These are phyloP conservation scores for Thielaviopsis ethacetica DNA, from an alignment of 2,329 filamentous ascomycete genomes.

Conservation along the genomic window DNA sequence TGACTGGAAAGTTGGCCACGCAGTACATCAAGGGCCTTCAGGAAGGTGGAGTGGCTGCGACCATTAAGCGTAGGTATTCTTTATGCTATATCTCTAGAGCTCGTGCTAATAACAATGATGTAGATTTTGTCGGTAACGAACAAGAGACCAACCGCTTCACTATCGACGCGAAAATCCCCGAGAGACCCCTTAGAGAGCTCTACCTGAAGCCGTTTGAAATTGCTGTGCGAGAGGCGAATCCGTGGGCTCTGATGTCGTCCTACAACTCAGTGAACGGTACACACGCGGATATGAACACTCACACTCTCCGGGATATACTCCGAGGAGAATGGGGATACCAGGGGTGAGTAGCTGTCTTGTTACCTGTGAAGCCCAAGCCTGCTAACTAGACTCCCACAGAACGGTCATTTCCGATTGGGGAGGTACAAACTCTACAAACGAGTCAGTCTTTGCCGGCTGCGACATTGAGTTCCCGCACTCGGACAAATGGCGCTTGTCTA, in stretches of 20 bases:
- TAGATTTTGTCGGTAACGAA: slow-evolving; percentile 55
- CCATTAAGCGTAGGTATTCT: slow-evolving; percentile 49
- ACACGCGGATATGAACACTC: slow-evolving; percentile 40
- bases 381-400: slow-evolving; percentile 18
- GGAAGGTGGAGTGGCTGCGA: slow-evolving; percentile 56
- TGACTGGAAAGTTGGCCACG: slow-evolving; percentile 58
- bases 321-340: slow-evolving; percentile 47
- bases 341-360: slow-evolving; percentile 24
- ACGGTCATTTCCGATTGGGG: slow-evolving; percentile 44
- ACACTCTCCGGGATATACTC: slow-evolving; percentile 39
- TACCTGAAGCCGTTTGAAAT: slow-evolving; percentile 65
- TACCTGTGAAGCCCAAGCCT: neutral
- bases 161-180: slow-evolving; percentile 46
- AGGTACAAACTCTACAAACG: slow-evolving; percentile 38
- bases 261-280: slow-evolving; percentile 52
- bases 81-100: neutral
- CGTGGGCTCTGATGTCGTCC: slow-evolving; percentile 53
- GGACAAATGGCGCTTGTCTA: slow-evolving; percentile 37
- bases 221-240: slow-evolving; percentile 49
- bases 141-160: slow-evolving; percentile 53
- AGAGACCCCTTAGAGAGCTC: slow-evolving; percentile 50
- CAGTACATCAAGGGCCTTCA: slow-evolving; percentile 60
- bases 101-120: neutral
- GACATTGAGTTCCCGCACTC: slow-evolving; percentile 44
- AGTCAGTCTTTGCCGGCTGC: slow-evolving; percentile 37